Base-by-base conservation (phyloP, 768 basidiomycete species). In the Nevesoporus exiguus region DNA sequence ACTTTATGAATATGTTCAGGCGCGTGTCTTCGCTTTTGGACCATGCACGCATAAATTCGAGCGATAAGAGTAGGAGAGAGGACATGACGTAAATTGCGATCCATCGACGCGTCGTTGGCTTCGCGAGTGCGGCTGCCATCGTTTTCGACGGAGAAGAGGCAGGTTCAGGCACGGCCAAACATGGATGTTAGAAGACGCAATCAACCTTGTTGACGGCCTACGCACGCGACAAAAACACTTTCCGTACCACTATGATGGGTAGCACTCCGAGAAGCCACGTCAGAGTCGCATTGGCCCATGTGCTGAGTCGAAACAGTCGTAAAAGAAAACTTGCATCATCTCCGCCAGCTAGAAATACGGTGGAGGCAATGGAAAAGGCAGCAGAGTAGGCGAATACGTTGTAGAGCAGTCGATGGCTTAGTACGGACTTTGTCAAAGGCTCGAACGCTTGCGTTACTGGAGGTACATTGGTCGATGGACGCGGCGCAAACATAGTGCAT, bases 1-100 rank as follows among this genome's bases (percentile, higher is more conserved):
- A 89, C 56, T 82, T 84, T 15, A 86, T 81, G 52, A 90, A 89
- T 0, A 88, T 19, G 0, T 72, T 68, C 7, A 90, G 65, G 37
- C 70, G 74, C 15, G 77, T 65, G 55, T 81, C 77, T 2, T 69
- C 68, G 15, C 64, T 64, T 7, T 55, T 22, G 4, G 60, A 51
- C 19, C 63, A 49, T 52, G 71, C 61, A 3, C 69, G 56, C 40
- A 73, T 68, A 51, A 79, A 64, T 58, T 87, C 77, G 7, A 85
- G 54, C 0, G 63, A 53, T 0, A 82, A 65, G 10, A 82, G 68
- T 1, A 67, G 53, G 0, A 79, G 46, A 0, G 83, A 74, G 31
- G 84, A 83, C 2, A 72, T 44, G 7, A 74, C 54, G 62, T 85
- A 86, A 5, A 73, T 70, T 0, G 73, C 47, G 0, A 81, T 67